Evolutionary conservation across 495 filamentous ascomycete species (phyloP).

Genomic region (Talaromyces adpressus): DNA sequence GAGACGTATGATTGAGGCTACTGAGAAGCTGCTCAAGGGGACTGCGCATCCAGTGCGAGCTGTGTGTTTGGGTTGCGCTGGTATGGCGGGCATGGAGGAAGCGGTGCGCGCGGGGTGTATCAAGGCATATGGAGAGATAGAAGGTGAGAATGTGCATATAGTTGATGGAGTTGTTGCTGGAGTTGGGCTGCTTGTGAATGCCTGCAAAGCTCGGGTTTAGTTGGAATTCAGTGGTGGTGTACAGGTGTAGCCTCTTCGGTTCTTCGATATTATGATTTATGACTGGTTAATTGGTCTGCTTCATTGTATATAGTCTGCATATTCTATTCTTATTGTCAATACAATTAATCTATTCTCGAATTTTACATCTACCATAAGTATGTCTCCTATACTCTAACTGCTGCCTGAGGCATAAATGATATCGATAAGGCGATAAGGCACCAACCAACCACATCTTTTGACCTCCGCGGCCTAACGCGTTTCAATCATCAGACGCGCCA

Average conservation of each 20-base stretch:
- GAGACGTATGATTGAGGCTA: slow-evolving; percentile 60
- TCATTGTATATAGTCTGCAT: neutral
- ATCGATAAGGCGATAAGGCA: slow-evolving; percentile 4
- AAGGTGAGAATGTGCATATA: slow-evolving; percentile 57
- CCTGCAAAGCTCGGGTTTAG: slow-evolving; percentile 36
- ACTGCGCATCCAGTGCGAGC: slow-evolving; percentile 33
- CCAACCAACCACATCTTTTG: neutral
- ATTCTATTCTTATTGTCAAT: neutral
- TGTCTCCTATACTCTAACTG: neutral
- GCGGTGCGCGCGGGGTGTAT: slow-evolving; percentile 66
- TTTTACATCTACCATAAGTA: neutral
- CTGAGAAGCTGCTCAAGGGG: slow-evolving; percentile 51
- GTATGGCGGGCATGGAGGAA: slow-evolving; percentile 84
- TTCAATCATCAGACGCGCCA: slow-evolving; percentile 4
- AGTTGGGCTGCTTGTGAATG: slow-evolving; percentile 53
- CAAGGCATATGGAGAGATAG: slow-evolving; percentile 52
- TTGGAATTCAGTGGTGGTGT: neutral
- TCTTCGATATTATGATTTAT: neutral
- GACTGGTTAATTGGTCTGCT: neutral
- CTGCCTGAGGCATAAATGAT: slow-evolving; percentile 24
- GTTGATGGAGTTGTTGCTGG: slow-evolving; percentile 83
- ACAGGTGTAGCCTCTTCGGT: neutral
- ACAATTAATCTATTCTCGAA: neutral
- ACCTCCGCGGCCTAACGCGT: slow-evolving; percentile 2
- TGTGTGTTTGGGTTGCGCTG: slow-evolving; percentile 73